Evolutionary conservation across 495 filamentous ascomycete genomes (phyloP).

Genomic region (Amphirosellinia nigrospora): DNA sequence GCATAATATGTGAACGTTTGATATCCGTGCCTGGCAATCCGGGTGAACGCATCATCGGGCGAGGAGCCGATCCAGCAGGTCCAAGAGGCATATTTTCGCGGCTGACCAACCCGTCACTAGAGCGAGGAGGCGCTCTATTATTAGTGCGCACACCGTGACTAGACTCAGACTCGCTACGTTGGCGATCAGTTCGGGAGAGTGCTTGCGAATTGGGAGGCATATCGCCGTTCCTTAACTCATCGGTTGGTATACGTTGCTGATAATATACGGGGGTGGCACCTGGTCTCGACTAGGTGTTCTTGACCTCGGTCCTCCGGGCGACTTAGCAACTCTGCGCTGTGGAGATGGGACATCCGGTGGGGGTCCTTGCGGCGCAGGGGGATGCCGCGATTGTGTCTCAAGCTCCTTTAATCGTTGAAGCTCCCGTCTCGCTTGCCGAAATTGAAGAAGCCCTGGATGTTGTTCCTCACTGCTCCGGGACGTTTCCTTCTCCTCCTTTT

Average conservation of each 20-base stretch:
- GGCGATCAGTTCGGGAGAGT: slow-evolving; percentile 49
- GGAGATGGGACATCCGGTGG: slow-evolving; percentile 31
- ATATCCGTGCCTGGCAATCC: slow-evolving; percentile 52
- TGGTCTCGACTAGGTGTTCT: slow-evolving; percentile 53
- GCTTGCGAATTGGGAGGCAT: slow-evolving; percentile 38
- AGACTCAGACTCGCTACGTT: slow-evolving; percentile 68
- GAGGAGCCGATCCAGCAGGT: slow-evolving; percentile 34
- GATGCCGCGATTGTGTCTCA: slow-evolving; percentile 46
- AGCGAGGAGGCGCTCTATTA: slow-evolving; percentile 49
- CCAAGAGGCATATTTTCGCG: slow-evolving; percentile 38
- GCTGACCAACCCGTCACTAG: slow-evolving; percentile 47
- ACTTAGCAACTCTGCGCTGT: slow-evolving; percentile 38
- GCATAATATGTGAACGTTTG: slow-evolving; percentile 52
- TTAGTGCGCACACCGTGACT: slow-evolving; percentile 57
- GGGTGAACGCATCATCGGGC: slow-evolving; percentile 49
- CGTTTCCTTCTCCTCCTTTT: slow-evolving; percentile 35
- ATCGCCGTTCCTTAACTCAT: slow-evolving; percentile 37
- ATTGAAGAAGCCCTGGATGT: slow-evolving; percentile 53
- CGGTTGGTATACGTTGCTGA: slow-evolving; percentile 47
- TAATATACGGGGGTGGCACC: slow-evolving; percentile 50
- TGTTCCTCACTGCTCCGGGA: slow-evolving; percentile 31
- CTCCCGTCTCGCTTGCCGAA: slow-evolving; percentile 59
- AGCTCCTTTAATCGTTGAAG: slow-evolving; percentile 58
- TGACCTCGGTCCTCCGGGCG: slow-evolving; percentile 38
- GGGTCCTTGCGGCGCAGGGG: slow-evolving; percentile 34